Conservation (phyloP, 1,139 yeast genomes). For the Insectozyma bohioensis region DNA sequence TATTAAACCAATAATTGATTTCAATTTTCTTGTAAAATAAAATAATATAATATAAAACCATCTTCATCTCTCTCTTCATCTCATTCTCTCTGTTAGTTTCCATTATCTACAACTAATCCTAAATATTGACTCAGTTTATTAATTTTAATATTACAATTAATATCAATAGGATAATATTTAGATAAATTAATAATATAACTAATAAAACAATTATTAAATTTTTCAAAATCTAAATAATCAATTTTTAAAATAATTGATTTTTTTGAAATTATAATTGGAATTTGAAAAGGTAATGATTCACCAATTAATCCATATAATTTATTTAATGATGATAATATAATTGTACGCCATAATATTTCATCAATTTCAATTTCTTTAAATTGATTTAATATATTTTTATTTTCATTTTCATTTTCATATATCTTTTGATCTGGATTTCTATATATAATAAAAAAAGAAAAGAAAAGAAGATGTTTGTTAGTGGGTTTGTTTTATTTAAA, state of each 20-base stretch:
- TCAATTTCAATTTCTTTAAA: constrained; percentile 1
- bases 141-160: constrained; percentile 24
- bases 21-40: no score
- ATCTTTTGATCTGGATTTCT: constrained; percentile 3
- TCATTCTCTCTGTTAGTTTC: no score
- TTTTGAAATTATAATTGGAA: constrained; percentile 15
- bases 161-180: constrained; percentile 19
- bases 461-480: no score
- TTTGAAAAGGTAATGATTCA: constrained; percentile 32
- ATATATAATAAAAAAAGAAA: no score
- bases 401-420: neutral
- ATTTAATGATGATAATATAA: constrained; percentile 24
- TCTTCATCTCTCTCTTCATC: no score
- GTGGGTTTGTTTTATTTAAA: no score
- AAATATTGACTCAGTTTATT: constrained; percentile 17
- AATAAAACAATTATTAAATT: constrained; percentile 29
- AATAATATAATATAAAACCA: no score
- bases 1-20: no score
- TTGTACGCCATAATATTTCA: constrained; percentile 29
- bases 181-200: constrained; percentile 31
- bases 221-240: constrained; percentile 27
- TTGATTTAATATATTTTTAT: neutral
- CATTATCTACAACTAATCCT: constrained; percentile 21
- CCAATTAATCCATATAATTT: constrained; percentile 39
- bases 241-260: constrained; percentile 22